These are phyloP conservation scores for Vitis rupestris DNA, from an alignment of 164 flowering plant genomes.

Conservation along the genomic window DNA sequence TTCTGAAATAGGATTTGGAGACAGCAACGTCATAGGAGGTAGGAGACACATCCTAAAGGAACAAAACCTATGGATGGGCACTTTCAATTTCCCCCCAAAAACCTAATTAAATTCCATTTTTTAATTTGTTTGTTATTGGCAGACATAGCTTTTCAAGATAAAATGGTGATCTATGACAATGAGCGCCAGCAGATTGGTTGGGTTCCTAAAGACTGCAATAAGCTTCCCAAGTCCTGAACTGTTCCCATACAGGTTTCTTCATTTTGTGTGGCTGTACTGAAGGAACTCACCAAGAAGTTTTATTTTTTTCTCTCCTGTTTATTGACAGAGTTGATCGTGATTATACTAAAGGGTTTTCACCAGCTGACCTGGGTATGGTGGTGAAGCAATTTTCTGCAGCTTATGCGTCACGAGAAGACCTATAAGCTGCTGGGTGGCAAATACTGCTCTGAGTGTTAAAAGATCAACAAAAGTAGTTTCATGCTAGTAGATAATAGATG, in stretches of 20 bases:
- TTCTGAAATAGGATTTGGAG: conserved; percentile 47
- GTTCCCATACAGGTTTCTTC: conserved; percentile 25
- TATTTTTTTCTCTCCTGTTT: conserved; percentile 29
- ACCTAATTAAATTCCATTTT: neutral
- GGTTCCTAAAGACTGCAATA: conserved; percentile 62
- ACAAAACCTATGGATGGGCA: neutral
- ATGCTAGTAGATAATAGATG: neutral
- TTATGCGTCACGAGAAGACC: neutral
- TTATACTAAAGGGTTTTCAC: conserved; percentile 18
- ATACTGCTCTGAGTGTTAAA: neutral
- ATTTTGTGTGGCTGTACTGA: conserved; percentile 18
- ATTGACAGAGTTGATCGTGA: conserved; percentile 52
- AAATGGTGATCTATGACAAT: conserved; percentile 75
- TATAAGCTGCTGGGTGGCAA: neutral
- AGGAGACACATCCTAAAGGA: neutral
- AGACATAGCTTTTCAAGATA: conserved; percentile 72
- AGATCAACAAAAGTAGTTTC: neutral
- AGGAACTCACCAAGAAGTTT: conserved; percentile 34
- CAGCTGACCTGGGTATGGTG: conserved; percentile 27
- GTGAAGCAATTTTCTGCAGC: conserved; percentile 18
- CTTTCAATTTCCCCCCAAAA: neutral
- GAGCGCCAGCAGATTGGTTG: conserved; percentile 80
- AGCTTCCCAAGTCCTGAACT: conserved; percentile 69
- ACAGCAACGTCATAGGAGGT: conserved; percentile 81
- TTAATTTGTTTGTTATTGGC: conserved; percentile 9